Evolutionary conservation across 78 protist species (phyloP), one percentile per base, ranked within the genome.

Genomic region (Speleostelium caveatum): DNA sequence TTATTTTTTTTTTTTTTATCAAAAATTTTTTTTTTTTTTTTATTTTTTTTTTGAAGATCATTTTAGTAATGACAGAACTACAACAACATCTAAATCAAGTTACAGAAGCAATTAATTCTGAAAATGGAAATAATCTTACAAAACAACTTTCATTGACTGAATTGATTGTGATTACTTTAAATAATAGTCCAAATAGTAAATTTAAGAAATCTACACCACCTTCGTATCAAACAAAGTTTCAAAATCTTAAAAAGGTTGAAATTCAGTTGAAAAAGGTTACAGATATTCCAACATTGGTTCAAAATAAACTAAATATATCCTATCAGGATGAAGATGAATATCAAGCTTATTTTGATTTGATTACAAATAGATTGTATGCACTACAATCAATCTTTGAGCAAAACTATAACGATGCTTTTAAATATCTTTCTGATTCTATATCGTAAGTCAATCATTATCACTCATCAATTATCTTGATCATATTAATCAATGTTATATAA

Each of bases 381-480:
- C 49, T 83, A n/a, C 26, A 71, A 2, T 53, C 73, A 41, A 58
- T 83, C 3, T 45, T 83, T 19, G 79, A 83, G 41, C 30, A 53
- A 17, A 35, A 60, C 26, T 83, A 71, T 69, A 26, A 14, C 32
- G 91, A 83, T 17, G 78, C 91, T 2, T 83, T 83, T 59, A 83
- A 73, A 28, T 30, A 83, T 69, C 36, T 83, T n/a, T 68, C 76
- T 3, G 79, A 83, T 22, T 42, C 77, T 6, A 69, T 83, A 56
- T 39, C 30, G 91, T 78, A 78, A 22, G 87, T 78, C n/a, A 28
- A 45, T 45, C n/a, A n/a, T n/a, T n/a, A n/a, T n/a, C n/a, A n/a
- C n/a, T 14, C 10, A 45, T 14, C 53, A 6, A 45, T 45, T 10
- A 45, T 45, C n/a, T 45, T 45, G 10, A 45, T 45, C 53, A 45